These are phyloP conservation scores for Solanum hybrid DNA, from an alignment of 305 asterid genomes.

Conservation along the genomic window DNA sequence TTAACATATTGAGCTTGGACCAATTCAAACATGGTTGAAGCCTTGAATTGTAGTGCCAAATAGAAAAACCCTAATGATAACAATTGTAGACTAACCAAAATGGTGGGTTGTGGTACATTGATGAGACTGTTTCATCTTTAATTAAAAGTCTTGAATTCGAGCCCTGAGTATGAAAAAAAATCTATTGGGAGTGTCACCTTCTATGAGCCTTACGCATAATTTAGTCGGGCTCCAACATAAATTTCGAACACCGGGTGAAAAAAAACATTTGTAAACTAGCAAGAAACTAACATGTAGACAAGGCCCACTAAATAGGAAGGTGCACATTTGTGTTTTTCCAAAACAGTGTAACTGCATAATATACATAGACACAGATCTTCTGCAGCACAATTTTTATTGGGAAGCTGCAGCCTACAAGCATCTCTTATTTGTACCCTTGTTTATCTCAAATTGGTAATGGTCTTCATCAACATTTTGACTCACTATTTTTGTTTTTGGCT, in stretches of 20 bases:
- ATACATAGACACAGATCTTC: background rate
- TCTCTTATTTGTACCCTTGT: background rate
- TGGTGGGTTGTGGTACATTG: background rate
- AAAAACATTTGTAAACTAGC: background rate
- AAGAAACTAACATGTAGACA: background rate
- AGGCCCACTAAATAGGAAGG: background rate
- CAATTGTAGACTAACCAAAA: background rate
- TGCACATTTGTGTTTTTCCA: background rate
- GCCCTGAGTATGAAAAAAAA: accelerated
- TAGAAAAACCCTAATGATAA: background rate
- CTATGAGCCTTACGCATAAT: background rate
- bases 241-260: no score
- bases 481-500: background rate
- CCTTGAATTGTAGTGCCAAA: background rate
- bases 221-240: no score
- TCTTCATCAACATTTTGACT: background rate
- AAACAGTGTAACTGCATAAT: background rate
- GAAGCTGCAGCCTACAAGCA: background rate
- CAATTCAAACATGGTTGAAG: background rate
- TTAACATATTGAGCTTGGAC: background rate
- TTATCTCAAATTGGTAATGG: background rate
- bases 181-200: background rate
- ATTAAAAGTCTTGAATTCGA: no score
- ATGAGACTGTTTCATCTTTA: background rate
- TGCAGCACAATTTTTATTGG: background rate